Conservation (phyloP, 257 asterid genomes). For the Thymus quinquecostatus region DNA sequence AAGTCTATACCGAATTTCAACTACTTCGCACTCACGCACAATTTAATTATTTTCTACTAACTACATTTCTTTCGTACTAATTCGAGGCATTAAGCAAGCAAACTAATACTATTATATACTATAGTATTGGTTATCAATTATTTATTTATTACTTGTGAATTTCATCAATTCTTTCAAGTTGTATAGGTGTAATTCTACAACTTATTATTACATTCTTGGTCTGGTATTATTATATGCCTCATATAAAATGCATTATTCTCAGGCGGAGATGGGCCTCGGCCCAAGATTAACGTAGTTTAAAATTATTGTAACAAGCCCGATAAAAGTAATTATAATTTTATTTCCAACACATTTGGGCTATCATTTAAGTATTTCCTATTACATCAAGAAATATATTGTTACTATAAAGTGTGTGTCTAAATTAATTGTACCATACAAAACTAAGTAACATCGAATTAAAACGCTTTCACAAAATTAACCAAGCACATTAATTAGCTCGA, state of each 20-base stretch:
- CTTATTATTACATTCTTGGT: too few relatives aligned
- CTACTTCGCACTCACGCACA: slow-evolving; percentile 24
- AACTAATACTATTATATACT: background rate
- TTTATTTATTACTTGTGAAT: background rate
- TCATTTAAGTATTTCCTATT: too few relatives aligned
- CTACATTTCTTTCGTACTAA: background rate
- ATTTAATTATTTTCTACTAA: background rate
- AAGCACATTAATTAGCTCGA: background rate
- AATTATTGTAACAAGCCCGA: too few relatives aligned
- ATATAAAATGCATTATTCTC: too few relatives aligned
- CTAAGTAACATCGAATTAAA: too few relatives aligned
- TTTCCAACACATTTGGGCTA: too few relatives aligned
- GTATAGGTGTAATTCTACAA: background rate
- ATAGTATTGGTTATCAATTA: background rate
- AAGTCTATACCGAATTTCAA: slow-evolving; percentile 31
- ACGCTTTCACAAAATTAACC: too few relatives aligned
- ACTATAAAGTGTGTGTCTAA: background rate
- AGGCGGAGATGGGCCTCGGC: too few relatives aligned
- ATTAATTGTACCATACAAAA: background rate
- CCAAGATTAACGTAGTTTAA: too few relatives aligned
- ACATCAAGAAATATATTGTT: background rate
- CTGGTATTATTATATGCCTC: too few relatives aligned
- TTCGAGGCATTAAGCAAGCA: background rate
- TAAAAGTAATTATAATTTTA: too few relatives aligned
- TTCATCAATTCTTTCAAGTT: background rate